Evolutionary conservation across 1,284 basidiomycete genomes (phyloP).

Genomic region (Athelia sp.): DNA sequence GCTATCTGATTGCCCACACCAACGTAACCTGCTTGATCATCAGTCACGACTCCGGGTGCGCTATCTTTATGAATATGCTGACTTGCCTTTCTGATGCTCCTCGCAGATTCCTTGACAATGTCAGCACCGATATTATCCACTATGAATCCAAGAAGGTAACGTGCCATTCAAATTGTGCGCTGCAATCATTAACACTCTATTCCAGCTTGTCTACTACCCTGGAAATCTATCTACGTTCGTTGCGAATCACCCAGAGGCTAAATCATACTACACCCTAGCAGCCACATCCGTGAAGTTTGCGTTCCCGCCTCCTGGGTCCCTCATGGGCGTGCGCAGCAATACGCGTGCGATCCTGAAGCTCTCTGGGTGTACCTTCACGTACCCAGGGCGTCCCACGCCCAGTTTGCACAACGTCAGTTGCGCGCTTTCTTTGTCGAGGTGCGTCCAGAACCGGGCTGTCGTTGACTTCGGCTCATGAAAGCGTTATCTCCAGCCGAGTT

Average conservation of each 20-base stretch:
- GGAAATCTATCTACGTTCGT: slow-evolving; percentile 95
- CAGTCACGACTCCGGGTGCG: slow-evolving; percentile 95
- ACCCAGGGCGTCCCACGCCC: slow-evolving; percentile 82
- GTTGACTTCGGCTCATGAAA: slow-evolving; percentile 12
- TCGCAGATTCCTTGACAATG: slow-evolving; percentile 87
- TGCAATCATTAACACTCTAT: neutral
- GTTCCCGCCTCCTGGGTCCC: slow-evolving; percentile 93
- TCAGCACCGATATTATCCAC: slow-evolving; percentile 98
- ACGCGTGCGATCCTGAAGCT: slow-evolving; percentile 97
- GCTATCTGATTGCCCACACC: slow-evolving; percentile 79
- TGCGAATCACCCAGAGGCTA: slow-evolving; percentile 88
- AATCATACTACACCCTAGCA: slow-evolving; percentile 95
- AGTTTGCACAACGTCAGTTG: slow-evolving; percentile 89
- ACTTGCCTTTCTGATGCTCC: slow-evolving; percentile 6
- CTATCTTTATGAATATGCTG: slow-evolving; percentile 8
- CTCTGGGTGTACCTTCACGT: slow-evolving; percentile 90
- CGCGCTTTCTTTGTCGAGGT: slow-evolving; percentile 88
- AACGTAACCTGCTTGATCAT: slow-evolving; percentile 92
- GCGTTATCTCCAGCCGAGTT: slow-evolving; percentile 57
- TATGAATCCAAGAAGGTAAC: slow-evolving; percentile 90
- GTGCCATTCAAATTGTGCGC: slow-evolving; percentile 3
- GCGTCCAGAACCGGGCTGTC: slow-evolving; percentile 15
- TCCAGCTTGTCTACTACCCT: slow-evolving; percentile 87
- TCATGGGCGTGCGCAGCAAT: slow-evolving; percentile 97
- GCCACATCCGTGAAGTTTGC: slow-evolving; percentile 95